Evolutionary conservation across 805 yeast genomes (phyloP), one percentile per base, ranked within the genome.

Genomic region (Metschnikowia hibisci): DNA sequence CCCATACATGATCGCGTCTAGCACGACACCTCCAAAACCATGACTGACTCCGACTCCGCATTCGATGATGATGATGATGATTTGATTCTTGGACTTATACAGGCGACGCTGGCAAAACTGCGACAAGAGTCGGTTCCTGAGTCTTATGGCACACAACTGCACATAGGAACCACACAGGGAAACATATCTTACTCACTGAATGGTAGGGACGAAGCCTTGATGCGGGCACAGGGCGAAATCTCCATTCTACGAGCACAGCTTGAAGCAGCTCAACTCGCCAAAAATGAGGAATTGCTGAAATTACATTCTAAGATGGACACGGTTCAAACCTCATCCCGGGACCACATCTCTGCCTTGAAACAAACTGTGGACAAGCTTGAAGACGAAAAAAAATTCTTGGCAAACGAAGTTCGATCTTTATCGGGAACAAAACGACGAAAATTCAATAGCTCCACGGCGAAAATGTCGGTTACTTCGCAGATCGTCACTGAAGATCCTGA

Each of bases 191-290:
- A 26, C 16, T 10, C 31, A 9, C 12, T n/a, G 11, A n/a, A 8
- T 4, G 32, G 25, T 15, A 26, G 11, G n/a, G 28, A 35, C 12
- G n/a, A 30, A 12, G 39, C 39, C 41, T 35, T 80, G n/a, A 70
- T 67, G 42, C 64, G 73, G 28, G 83, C 87, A 4, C 77, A 77
- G 43, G 97, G 97, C 2, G 96, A 90, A 56, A 81, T 86, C 29
- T 81, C 93, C 11, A 81, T 89, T 28, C 67, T 90, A 13, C 69
- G 95, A 42, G 78, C 82, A 8, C 87, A 81, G 52, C 63, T 85
- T 15, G 64, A 73, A 15, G 72, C 74, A 32, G 47, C 77, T 3
- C 76, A 74, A 39, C 56, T 56, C 20, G 69, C 65, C 38, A 65
- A 65, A 32, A 64, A 64, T 5, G 61, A 60, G 1, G 81, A 77